These are phyloP conservation scores for Rhizopogon sp. DNA, from an alignment of 768 basidiomycete genomes.

Conservation along the genomic window DNA sequence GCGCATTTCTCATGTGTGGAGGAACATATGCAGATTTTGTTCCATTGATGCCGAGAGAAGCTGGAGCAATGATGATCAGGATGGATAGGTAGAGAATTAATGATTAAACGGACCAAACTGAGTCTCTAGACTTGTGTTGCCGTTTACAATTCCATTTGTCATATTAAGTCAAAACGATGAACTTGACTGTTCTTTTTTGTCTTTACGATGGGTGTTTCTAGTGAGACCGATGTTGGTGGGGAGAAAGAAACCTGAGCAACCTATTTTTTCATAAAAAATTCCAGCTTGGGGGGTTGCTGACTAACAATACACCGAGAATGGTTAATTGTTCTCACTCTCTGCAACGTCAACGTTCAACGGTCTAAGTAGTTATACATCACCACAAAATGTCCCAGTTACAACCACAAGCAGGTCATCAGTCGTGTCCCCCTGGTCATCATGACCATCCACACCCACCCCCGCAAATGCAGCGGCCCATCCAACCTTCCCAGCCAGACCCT, in stretches of 20 bases:
- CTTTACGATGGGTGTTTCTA: slow-evolving; percentile 25
- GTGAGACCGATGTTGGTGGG: slow-evolving; percentile 22
- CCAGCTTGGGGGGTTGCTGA: slow-evolving; percentile 20
- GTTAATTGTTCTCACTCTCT: slow-evolving; percentile 9
- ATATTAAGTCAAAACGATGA: slow-evolving; percentile 52
- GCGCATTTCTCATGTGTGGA: slow-evolving; percentile 80
- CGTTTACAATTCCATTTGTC: slow-evolving; percentile 91
- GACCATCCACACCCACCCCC: slow-evolving; percentile 31
- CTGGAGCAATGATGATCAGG: slow-evolving; percentile 30
- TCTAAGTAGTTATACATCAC: background rate
- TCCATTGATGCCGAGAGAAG: slow-evolving; percentile 68
- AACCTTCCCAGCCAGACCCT: slow-evolving; percentile 56
- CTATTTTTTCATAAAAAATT: slow-evolving; percentile 20
- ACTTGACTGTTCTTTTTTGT: slow-evolving; percentile 21
- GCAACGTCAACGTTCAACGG: background rate
- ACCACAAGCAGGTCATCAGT: slow-evolving; percentile 41
- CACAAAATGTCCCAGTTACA: slow-evolving; percentile 58
- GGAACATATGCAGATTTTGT: slow-evolving; percentile 81
- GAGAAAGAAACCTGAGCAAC: slow-evolving; percentile 17
- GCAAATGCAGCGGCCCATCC: slow-evolving; percentile 28
- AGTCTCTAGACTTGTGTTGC: slow-evolving; percentile 63
- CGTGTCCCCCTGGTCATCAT: slow-evolving; percentile 36
- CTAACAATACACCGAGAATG: slow-evolving; percentile 5
- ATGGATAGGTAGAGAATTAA: background rate
- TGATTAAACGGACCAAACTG: slow-evolving; percentile 55